These are phyloP conservation scores for Cairneyella variabilis DNA, from an alignment of 495 filamentous ascomycete genomes.

Conservation along the genomic window DNA sequence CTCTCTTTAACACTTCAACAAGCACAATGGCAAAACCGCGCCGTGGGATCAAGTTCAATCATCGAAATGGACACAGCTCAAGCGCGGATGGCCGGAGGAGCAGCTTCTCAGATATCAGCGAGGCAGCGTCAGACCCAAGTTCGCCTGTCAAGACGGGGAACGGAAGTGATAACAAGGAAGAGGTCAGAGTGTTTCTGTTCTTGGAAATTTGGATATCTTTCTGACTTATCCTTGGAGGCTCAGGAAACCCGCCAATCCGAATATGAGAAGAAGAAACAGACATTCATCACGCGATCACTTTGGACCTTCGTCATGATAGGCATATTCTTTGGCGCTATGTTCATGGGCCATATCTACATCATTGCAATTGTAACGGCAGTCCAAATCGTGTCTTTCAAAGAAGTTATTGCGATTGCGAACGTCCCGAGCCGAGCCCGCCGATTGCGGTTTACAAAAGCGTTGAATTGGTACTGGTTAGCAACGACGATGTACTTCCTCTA, in stretches of 20 bases:
- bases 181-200: no score
- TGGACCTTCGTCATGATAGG: constrained; percentile 99
- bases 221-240: constrained; percentile 32
- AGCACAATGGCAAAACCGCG: constrained; percentile 66
- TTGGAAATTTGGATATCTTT: background rate
- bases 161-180: no score
- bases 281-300: constrained; percentile 94
- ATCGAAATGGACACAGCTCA: constrained; percentile 48
- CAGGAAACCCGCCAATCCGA: constrained; percentile 56
- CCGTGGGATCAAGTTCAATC: constrained; percentile 80
- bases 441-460: constrained; percentile 85
- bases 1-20: background rate
- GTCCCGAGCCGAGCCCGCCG: constrained; percentile 88
- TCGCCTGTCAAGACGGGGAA: constrained; percentile 15
- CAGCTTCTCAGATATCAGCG: constrained; percentile 79
- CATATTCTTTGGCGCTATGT: constrained; percentile 84
- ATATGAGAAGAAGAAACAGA: constrained; percentile 97
- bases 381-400: constrained; percentile 97
- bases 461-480: constrained; percentile 99
- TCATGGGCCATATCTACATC: constrained; percentile 95
- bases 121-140: constrained; percentile 56
- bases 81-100: constrained; percentile 50
- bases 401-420: constrained; percentile 97
- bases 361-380: constrained; percentile 86
- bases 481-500: constrained; percentile 99